These are phyloP conservation scores for Coprinellus micaceus DNA, from an alignment of 768 basidiomycete genomes.

Conservation along the genomic window DNA sequence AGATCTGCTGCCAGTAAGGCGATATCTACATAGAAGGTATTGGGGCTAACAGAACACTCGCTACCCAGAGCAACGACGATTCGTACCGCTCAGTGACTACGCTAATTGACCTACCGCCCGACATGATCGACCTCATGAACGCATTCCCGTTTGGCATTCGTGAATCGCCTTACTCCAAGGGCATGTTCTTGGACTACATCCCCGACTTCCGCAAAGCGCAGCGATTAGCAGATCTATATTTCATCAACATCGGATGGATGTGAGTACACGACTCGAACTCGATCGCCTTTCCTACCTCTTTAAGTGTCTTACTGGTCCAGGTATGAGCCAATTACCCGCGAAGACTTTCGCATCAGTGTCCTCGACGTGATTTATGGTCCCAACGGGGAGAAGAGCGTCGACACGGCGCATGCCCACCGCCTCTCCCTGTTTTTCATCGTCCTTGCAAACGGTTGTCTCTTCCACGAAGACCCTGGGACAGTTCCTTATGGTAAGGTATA, in stretches of 20 bases:
- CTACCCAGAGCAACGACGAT: conserved; percentile 8
- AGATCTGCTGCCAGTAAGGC: conserved; percentile 32
- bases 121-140: conserved; percentile 41
- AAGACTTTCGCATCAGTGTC: conserved; percentile 39
- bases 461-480: conserved; percentile 36
- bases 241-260: conserved; percentile 45
- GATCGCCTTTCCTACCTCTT: background rate
- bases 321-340: conserved; percentile 41
- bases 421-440: conserved; percentile 53
- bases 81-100: conserved; percentile 12
- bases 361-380: conserved; percentile 41
- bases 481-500: conserved; percentile 35
- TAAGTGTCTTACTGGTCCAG: conserved; percentile 23
- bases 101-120: conserved; percentile 35
- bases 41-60: background rate
- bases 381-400: conserved; percentile 26
- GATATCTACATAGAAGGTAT: background rate
- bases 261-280: conserved; percentile 29
- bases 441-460: conserved; percentile 44
- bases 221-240: conserved; percentile 40
- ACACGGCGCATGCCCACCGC: conserved; percentile 40
- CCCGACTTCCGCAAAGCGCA: conserved; percentile 38
- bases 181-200: conserved; percentile 36
- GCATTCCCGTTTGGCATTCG: conserved; percentile 49
- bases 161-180: conserved; percentile 34